Percentiles rank a stretch among this genome's conserved stretches.
phyloP scores from a whole-genome alignment of 768 basidiomycete species.

The Strobilomyces dryophilus region DNA sequence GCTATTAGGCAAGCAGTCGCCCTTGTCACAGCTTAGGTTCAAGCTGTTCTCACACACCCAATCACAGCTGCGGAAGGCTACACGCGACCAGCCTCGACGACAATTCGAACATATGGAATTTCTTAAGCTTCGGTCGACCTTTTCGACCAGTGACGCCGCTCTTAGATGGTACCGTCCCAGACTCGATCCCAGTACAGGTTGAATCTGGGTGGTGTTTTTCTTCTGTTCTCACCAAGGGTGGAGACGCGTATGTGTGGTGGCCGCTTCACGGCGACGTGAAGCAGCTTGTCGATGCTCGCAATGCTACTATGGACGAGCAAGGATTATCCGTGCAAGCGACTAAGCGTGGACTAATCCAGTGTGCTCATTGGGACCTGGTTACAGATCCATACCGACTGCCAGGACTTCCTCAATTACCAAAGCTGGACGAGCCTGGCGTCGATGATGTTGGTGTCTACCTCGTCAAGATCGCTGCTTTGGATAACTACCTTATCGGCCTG shows the following conservation, averaged over 20 bases:
- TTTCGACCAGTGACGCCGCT: slow-evolving; percentile 48
- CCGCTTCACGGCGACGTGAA: slow-evolving; percentile 48
- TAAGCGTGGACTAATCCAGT: slow-evolving; percentile 48
- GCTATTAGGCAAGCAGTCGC: slow-evolving; percentile 52
- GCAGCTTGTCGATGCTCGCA: slow-evolving; percentile 34
- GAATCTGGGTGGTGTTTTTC: slow-evolving; percentile 82
- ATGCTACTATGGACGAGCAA: slow-evolving; percentile 44
- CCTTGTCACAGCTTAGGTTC: not conserved
- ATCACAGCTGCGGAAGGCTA: slow-evolving; percentile 69
- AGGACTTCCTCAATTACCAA: slow-evolving; percentile 58
- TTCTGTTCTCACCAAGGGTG: slow-evolving; percentile 66
- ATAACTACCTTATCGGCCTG: slow-evolving; percentile 69
- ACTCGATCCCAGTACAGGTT: slow-evolving; percentile 54
- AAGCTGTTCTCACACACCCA: slow-evolving; percentile 13
- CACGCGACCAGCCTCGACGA: slow-evolving; percentile 67
- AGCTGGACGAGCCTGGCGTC: slow-evolving; percentile 30
- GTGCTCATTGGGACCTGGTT: slow-evolving; percentile 54
- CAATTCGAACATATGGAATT: slow-evolving; percentile 63
- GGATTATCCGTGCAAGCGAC: slow-evolving; percentile 29
- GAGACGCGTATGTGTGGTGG: slow-evolving; percentile 76
- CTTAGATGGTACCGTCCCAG: slow-evolving; percentile 38
- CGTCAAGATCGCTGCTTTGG: slow-evolving; percentile 78
- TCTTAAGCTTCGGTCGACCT: slow-evolving; percentile 75
- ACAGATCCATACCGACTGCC: slow-evolving; percentile 57
- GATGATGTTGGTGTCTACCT: slow-evolving; percentile 42